Evolutionary conservation across 1,139 yeast genomes (phyloP).

Genomic region (Pneumocystis oryctolagi): DNA sequence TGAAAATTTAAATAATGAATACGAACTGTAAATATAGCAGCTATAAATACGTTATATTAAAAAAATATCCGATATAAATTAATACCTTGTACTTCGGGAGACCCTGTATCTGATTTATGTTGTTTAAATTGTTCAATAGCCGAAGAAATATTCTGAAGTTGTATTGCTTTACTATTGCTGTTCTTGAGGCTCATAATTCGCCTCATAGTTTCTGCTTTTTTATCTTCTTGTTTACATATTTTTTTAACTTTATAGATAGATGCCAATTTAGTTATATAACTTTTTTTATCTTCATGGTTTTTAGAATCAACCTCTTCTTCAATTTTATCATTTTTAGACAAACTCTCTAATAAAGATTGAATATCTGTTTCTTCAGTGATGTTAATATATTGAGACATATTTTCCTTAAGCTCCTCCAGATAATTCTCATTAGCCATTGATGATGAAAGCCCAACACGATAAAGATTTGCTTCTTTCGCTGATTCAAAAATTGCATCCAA

Average conservation of each 20-base stretch:
- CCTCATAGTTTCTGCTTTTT: conserved; percentile 52
- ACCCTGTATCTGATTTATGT: conserved; percentile 80
- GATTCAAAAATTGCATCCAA: background rate
- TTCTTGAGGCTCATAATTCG: conserved; percentile 66
- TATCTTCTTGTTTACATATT: conserved; percentile 30
- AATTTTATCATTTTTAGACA: background rate
- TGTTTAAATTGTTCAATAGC: conserved; percentile 72
- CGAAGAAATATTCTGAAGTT: conserved; percentile 43
- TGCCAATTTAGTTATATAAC: background rate
- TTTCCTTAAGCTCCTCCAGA: background rate
- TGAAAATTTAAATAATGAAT: conserved; percentile 68
- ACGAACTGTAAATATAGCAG: conserved; percentile 71
- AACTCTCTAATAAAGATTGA: background rate
- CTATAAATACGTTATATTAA: background rate
- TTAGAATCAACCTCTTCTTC: background rate
- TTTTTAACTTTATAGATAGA: background rate
- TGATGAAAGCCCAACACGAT: background rate
- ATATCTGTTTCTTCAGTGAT: conserved; percentile 1
- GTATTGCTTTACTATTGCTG: conserved; percentile 44
- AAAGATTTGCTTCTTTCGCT: background rate
- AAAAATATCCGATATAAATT: background rate
- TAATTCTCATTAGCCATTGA: background rate
- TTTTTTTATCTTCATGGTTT: background rate
- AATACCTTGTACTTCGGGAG: conserved; percentile 76
- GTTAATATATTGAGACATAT: background rate